Evolutionary conservation across 345 rosid genomes (phyloP).

Genomic region (Brassica carinata): DNA sequence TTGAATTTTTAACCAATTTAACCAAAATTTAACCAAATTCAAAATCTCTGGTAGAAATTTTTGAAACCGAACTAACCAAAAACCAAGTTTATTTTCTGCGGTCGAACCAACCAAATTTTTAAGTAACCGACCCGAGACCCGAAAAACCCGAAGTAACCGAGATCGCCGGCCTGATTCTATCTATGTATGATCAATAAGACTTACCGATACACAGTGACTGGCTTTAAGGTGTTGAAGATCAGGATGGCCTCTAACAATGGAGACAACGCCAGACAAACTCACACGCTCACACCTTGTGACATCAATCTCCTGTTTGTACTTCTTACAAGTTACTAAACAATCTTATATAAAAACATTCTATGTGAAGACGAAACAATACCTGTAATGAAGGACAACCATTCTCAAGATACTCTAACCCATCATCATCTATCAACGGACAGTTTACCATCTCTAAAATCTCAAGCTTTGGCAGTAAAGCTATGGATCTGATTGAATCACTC

Average conservation of each 20-base stretch:
- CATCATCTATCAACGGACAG: conserved; percentile 68
- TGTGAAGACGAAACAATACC: conserved; percentile 46
- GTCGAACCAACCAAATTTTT: background rate
- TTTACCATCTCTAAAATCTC: conserved; percentile 62
- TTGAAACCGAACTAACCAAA: background rate
- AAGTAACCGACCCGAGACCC: background rate
- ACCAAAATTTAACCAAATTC: background rate
- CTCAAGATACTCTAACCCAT: conserved; percentile 61
- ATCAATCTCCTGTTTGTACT: conserved; percentile 56
- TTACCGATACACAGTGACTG: conserved; percentile 68
- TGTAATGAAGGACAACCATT: conserved; percentile 63
- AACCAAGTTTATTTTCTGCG: background rate
- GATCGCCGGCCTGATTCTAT: background rate
- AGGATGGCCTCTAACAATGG: conserved; percentile 60
- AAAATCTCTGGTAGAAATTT: background rate
- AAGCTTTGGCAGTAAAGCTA: conserved; percentile 63
- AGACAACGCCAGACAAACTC: conserved; percentile 55
- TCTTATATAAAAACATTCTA: background rate
- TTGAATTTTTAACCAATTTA: background rate
- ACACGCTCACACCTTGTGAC: conserved; percentile 76
- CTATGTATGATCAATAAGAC: conserved; percentile 26
- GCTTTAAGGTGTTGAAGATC: conserved; percentile 60
- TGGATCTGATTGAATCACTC: conserved; percentile 63
- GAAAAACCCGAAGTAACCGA: background rate
- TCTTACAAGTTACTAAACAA: background rate